Evolutionary conservation across 140 eudicot genomes (phyloP), one percentile per base, ranked within the genome.

Genomic region (Flaveria floridana): DNA sequence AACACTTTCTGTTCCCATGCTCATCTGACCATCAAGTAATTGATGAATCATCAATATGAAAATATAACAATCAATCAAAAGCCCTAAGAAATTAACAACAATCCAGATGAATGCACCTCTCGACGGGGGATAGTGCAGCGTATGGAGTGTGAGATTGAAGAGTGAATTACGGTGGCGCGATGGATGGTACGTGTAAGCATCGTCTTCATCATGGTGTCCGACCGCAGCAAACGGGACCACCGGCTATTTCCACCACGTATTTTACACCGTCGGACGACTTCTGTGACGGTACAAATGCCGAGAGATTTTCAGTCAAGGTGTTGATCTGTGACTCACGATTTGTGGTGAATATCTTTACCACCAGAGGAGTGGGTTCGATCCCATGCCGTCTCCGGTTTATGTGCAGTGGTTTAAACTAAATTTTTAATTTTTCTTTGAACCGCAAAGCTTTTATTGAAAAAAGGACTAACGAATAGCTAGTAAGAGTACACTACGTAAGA

Each of bases 1-100:
- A 81, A 92, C 65, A 83, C 78, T 85, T 59, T 84, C 59, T 0
- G 95, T 86, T 28, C 84, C 85, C 78, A 64, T 86, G 79, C 88
- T 87, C 85, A 87, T 85, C 95, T 89, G 81, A 55, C 44, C 51
- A 15, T 52, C 8, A 7, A 55, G 6, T 5, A 18, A 55, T 55
- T 0, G 12, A 55, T n/a, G 2, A 7, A 18, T 55, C 12, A 55
- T 44, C 48, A 8, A 42, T 42, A 42, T 42, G 11, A 42, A 4
- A 30, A 34, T 6, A 34, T 1, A 34, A 34, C 41, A 34, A 34
- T 34, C 26, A 55, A 16, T 19, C 13, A 7, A 55, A 55, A 55
- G 7, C 62, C 62, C 13, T 18, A 55, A 48, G 0, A 53, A 53
- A 16, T 53, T 16, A 16, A 53, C 6, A 16, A 53, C 11, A 7